Base-by-base conservation (phyloP, 306 rosid genomes). In the Begonia masoniana region DNA sequence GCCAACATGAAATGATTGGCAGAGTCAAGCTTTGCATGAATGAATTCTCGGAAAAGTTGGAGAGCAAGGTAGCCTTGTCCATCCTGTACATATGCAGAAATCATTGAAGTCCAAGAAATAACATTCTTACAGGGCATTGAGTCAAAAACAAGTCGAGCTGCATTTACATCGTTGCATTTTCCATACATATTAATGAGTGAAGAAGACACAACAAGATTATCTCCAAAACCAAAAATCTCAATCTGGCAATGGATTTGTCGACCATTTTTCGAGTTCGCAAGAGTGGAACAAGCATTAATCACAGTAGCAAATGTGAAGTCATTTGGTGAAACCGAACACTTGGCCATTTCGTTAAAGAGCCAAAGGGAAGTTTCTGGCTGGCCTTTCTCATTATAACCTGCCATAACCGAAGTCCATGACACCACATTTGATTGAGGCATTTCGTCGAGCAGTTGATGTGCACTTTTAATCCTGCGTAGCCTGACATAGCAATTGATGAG, bases 71-170 rank as follows among this genome's bases (percentile, higher is more conserved):
- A 53, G 15, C 93, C 93, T 66, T 57, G 71, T 14, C 81, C 93
- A 58, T 84, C 79, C 67, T 88, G 95, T 47, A 79, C 74, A 72
- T 84, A 84, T 0, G 93, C 57, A n/a, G 86, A 57, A 66, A 88
- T 75, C 78, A 88, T 79, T n/a, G 93, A 72, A 65, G 82, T 84
- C 97, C 97, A 88, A 15, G 95, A 75, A 57, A 88, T 80, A 65
- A 82, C 76, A 63, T 80, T 80, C 73, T 79, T 78, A 15, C 51
- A 19, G 55, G 63, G 45, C 88, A 82, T 84, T 41, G 68, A 71
- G 47, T 84, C 75, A 61, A 88, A 88, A 53, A 82, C 65, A 61
- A 47, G 26, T 16, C 74, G 52, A 47, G 95, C 94, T 54, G 63
- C 68, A 36, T 64, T 62, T 43, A 84, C 77, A 19, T 70, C 63